Percentiles rank a stretch among this genome's conserved stretches.
These are phyloP conservation scores for Lobosporangium transversale DNA, from an alignment of 192 early-diverging fungal genomes.

Conservation along the genomic window DNA sequence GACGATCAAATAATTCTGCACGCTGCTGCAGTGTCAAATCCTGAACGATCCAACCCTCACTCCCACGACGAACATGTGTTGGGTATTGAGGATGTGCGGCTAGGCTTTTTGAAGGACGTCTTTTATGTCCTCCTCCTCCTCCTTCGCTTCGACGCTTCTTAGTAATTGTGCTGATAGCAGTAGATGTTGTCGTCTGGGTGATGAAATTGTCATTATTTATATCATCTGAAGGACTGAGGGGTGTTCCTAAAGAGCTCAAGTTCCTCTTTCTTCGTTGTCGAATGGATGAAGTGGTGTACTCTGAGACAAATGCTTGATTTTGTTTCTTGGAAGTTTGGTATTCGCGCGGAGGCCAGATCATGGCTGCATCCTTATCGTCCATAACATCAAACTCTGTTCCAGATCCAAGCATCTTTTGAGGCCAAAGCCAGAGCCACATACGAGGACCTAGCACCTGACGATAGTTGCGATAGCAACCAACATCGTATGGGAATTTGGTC, in stretches of 20 bases:
- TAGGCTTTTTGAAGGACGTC: neutral
- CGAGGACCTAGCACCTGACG: conserved; percentile 76
- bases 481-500: conserved; percentile 81
- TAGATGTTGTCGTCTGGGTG: too few species aligned
- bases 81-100: conserved; percentile 14
- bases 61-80: conserved; percentile 49
- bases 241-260: conserved; percentile 18
- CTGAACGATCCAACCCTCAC: conserved; percentile 52
- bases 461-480: conserved; percentile 80
- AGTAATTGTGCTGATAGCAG: neutral
- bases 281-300: conserved; percentile 34
- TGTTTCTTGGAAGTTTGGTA: conserved; percentile 57
- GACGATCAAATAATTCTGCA: conserved; percentile 53
- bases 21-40: conserved; percentile 52
- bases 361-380: conserved; percentile 50
- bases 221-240: neutral
- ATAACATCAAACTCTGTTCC: conserved; percentile 75
- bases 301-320: conserved; percentile 29
- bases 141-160: neutral
- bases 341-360: conserved; percentile 79
- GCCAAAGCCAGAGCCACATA: conserved; percentile 81
- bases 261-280: conserved; percentile 10
- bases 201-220: neutral
- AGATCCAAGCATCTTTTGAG: conserved; percentile 65
- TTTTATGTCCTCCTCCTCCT: neutral